These are phyloP conservation scores for Pelargonium cotyledonis DNA, from an alignment of 441 rosid genomes.

Conservation along the genomic window DNA sequence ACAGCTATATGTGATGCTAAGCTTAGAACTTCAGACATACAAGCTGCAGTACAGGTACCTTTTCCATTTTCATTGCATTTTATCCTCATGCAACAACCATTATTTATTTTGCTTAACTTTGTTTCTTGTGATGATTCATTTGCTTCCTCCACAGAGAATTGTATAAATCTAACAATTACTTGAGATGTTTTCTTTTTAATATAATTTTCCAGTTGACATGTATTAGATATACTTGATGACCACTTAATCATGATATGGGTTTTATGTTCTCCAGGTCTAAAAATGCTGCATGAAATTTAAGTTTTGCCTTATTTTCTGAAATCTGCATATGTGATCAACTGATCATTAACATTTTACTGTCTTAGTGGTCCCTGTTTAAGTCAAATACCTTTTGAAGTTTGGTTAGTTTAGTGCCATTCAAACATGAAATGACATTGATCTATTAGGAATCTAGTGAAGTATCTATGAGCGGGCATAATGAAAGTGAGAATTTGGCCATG, in stretches of 20 bases:
- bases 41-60: conserved; percentile 88
- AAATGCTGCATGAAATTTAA: background rate
- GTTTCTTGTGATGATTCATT: background rate
- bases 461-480: background rate
- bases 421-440: background rate
- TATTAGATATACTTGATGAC: background rate
- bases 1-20: conserved; percentile 96
- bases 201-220: background rate
- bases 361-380: background rate
- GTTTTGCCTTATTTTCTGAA: background rate
- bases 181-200: background rate
- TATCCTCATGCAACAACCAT: conserved; percentile 2
- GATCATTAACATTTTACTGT: background rate
- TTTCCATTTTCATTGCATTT: background rate
- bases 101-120: background rate
- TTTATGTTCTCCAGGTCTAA: background rate
- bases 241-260: background rate
- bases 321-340: background rate
- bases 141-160: background rate
- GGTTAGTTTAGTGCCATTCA: background rate
- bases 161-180: background rate
- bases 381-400: background rate
- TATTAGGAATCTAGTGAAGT: background rate
- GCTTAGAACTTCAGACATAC: conserved; percentile 88
- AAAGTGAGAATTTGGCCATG: background rate